phyloP scores from a whole-genome alignment of 2,329 filamentous ascomycete species.

The Neonectria hederae region DNA sequence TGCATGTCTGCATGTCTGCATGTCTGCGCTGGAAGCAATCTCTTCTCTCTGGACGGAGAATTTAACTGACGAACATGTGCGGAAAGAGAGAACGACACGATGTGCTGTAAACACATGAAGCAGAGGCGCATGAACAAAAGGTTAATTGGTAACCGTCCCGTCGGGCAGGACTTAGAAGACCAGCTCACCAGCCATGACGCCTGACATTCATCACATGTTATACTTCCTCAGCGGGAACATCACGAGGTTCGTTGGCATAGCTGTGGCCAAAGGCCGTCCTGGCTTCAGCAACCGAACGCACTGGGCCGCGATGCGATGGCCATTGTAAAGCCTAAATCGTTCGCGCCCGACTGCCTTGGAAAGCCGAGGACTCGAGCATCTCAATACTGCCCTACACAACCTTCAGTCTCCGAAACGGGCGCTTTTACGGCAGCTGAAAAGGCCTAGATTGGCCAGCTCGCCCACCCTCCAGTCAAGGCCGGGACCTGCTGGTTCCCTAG shows the following conservation, averaged over 20 bases:
- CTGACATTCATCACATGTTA: slow-evolving; percentile 16
- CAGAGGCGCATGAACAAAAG: not conserved
- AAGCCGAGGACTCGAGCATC: not conserved
- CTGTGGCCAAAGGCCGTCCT: slow-evolving; percentile 5
- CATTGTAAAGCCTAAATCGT: slow-evolving; percentile 15
- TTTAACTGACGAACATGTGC: not conserved
- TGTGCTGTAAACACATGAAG: not conserved
- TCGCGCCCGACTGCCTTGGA: slow-evolving; percentile 15
- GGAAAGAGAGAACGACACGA: not conserved
- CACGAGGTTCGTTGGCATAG: slow-evolving; percentile 16
- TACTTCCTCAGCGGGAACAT: not conserved
- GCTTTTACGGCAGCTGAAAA: slow-evolving; percentile 1
- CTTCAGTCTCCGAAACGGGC: slow-evolving; percentile 9
- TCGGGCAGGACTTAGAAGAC: not conserved
- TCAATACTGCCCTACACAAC: not conserved
- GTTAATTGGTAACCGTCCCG: slow-evolving; percentile 8
- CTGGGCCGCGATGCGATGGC: slow-evolving; percentile 3
- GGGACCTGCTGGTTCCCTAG: slow-evolving; percentile 4
- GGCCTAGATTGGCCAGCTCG: not conserved
- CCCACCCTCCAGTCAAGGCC: slow-evolving; percentile 7
- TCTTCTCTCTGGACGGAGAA: not conserved
- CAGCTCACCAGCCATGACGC: slow-evolving; percentile 11
- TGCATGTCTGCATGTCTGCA: too few species aligned
- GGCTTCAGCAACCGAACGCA: not conserved
- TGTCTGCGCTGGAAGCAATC: too few species aligned